Conservation (phyloP, 768 basidiomycete genomes). For the Leccinum imitatum region DNA sequence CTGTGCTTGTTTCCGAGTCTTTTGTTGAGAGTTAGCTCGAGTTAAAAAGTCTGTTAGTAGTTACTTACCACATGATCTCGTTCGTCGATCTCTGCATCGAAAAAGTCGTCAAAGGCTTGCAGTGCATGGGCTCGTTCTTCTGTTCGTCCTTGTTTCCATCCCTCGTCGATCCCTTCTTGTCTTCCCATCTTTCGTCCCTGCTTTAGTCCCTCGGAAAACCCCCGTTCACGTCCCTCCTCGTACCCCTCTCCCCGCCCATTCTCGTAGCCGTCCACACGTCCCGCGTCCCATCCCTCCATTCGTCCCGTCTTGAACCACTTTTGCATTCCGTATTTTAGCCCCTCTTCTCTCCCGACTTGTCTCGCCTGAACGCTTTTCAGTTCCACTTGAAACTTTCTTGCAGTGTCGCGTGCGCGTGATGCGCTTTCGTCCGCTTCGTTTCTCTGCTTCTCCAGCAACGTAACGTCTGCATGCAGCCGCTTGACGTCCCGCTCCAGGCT, state of each 20-base stretch:
- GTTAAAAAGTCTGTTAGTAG: too few relatives aligned
- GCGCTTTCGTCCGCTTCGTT: conserved; percentile 45
- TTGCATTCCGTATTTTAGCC: conserved; percentile 39
- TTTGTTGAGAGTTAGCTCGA: conserved; percentile 7
- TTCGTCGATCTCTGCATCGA: conserved; percentile 43
- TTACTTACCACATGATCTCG: conserved; percentile 26
- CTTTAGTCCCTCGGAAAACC: conserved; percentile 35
- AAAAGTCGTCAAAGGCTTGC: conserved; percentile 57
- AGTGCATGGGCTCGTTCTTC: conserved; percentile 55
- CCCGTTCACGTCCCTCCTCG: conserved; percentile 41
- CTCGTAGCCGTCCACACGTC: conserved; percentile 46
- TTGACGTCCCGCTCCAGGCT: conserved; percentile 44
- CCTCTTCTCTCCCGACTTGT: conserved; percentile 44
- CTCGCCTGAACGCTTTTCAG: conserved; percentile 46
- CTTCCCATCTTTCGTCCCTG: conserved; percentile 34
- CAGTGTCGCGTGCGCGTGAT: conserved; percentile 42
- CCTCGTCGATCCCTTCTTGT: conserved; percentile 35
- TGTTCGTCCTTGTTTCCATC: conserved; percentile 38
- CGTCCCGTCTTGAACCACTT: conserved; percentile 46
- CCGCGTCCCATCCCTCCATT: conserved; percentile 45
- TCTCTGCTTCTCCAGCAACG: conserved; percentile 36
- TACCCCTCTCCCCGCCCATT: conserved; percentile 46
- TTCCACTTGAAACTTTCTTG: conserved; percentile 42
- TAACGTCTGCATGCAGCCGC: conserved; percentile 31
- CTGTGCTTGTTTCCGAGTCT: conserved; percentile 21